Conservation (phyloP, 2,329 filamentous ascomycete species). For the Alternaria sp. region DNA sequence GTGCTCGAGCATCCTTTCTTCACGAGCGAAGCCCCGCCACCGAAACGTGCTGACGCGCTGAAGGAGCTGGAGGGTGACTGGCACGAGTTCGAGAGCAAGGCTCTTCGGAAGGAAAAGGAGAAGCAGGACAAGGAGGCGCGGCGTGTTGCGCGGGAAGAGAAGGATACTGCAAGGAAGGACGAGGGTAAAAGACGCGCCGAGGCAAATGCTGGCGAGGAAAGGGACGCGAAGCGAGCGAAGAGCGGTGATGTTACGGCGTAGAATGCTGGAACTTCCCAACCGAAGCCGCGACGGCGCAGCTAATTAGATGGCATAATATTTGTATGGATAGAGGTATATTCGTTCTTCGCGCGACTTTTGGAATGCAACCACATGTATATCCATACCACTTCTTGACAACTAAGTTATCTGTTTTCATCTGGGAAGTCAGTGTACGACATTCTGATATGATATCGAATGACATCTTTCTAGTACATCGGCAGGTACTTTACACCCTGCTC, state of each 20-base stretch:
- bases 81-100: conserved; percentile 99
- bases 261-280: background rate
- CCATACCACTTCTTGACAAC: background rate
- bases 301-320: background rate
- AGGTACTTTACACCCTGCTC: too few species aligned
- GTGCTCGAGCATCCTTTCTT: conserved; percentile 91
- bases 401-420: too few species aligned
- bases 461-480: too few species aligned
- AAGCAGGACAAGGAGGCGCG: conserved; percentile 65
- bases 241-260: conserved; percentile 27
- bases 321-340: background rate
- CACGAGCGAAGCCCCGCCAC: conserved; percentile 75
- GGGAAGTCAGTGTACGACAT: too few species aligned
- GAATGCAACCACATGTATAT: background rate
- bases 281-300: background rate
- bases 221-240: conserved; percentile 42
- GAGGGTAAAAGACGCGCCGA: conserved; percentile 44
- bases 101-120: conserved; percentile 87
- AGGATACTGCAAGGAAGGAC: conserved; percentile 32
- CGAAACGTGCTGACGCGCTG: conserved; percentile 82
- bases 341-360: background rate
- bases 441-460: too few species aligned
- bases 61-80: conserved; percentile 87
- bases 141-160: conserved; percentile 39
- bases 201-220: conserved; percentile 33